A percentile compares a stretch with the other conserved stretches of the same genome.
phyloP scores from a whole-genome alignment of 2,329 filamentous ascomycete genomes.

The Paraphaeosphaeria minitans region DNA sequence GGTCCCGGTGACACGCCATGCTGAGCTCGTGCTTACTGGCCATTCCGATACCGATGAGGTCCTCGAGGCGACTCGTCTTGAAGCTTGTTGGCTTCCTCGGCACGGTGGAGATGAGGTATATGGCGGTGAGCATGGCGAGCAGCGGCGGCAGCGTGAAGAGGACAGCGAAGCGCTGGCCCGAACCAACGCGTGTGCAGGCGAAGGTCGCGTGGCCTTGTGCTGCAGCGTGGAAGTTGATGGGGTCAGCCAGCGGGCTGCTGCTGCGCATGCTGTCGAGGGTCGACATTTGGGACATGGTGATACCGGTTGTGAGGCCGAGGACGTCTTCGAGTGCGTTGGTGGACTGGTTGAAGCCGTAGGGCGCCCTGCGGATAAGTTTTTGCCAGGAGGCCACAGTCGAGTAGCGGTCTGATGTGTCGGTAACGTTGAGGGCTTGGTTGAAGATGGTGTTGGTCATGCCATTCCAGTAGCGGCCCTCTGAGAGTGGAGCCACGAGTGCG shows the following conservation, averaged over 20 bases:
- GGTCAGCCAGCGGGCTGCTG: conserved; percentile 3
- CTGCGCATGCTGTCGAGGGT: conserved; percentile 6
- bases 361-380: conserved; percentile 2
- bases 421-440: conserved; percentile 8
- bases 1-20: conserved; percentile 8
- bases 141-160: conserved; percentile 14
- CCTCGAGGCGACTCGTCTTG: conserved; percentile 9
- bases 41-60: conserved; percentile 14
- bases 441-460: conserved; percentile 14
- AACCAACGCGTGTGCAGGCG: conserved; percentile 13
- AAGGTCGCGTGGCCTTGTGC: conserved; percentile 11
- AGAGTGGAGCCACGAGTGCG: conserved; percentile 9
- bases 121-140: conserved; percentile 3
- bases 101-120: conserved; percentile 11
- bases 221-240: conserved; percentile 2
- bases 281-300: conserved; percentile 13
- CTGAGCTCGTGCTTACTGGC: conserved; percentile 9
- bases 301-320: conserved; percentile 11
- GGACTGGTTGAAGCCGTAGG: conserved; percentile 10
- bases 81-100: conserved; percentile 8
- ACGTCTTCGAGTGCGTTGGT: conserved; percentile 14
- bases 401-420: conserved; percentile 10
- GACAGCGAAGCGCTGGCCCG: conserved; percentile 4
- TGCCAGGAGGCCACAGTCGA: conserved; percentile 8
- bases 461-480: conserved; percentile 15